Evolutionary conservation across 176 grass and related monocot species (phyloP).

Genomic region (Avena sativa): DNA sequence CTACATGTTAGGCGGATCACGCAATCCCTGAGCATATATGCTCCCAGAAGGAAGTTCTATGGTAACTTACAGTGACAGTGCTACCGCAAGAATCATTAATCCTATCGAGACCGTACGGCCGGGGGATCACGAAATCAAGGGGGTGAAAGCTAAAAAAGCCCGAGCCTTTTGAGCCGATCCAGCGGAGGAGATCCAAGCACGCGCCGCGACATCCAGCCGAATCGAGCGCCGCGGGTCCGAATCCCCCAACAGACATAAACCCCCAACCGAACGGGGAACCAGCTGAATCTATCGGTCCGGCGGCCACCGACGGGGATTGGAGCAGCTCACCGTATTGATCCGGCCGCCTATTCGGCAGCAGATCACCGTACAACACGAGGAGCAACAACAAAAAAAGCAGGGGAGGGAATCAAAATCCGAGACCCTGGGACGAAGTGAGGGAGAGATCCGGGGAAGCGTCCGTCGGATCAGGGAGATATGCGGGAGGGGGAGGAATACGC

Average conservation of each 20-base stretch:
- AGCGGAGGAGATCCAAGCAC: conserved; percentile 21
- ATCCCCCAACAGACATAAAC: conserved; percentile 30
- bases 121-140: conserved; percentile 27
- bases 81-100: conserved; percentile 27
- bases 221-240: neutral
- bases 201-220: neutral
- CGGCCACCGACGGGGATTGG: neutral
- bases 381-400: neutral
- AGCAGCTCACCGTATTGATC: conserved; percentile 2
- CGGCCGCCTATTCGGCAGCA: neutral
- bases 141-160: neutral
- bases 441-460: conserved; percentile 7
- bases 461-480: conserved; percentile 12
- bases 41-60: conserved; percentile 3
- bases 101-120: conserved; percentile 26
- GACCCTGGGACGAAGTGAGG: neutral
- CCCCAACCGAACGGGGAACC: conserved; percentile 12
- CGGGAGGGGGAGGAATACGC: neutral
- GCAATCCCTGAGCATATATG: conserved; percentile 9
- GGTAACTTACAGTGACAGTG: conserved; percentile 32
- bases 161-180: conserved; percentile 20
- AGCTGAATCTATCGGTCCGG: neutral
- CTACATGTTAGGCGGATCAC: neutral
- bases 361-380: neutral
- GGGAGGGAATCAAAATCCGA: conserved; percentile 23